phyloP scores from a whole-genome alignment of 345 rosid genomes.

The Populus euphratica region DNA sequence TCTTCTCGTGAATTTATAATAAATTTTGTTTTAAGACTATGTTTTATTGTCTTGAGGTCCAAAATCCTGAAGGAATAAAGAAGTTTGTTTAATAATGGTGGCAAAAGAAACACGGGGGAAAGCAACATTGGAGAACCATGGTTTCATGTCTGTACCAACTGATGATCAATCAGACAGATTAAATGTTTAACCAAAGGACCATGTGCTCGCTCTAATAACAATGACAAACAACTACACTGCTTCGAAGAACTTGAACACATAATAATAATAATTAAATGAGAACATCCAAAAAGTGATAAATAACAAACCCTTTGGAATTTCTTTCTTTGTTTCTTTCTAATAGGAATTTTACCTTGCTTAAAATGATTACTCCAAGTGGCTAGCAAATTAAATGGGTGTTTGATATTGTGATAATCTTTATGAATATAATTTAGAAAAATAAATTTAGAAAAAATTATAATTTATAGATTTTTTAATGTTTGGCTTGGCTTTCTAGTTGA shows the following conservation, averaged over 20 bases:
- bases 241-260: neutral
- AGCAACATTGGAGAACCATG: conserved; percentile 34
- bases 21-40: neutral
- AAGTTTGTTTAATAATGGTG: conserved; percentile 5
- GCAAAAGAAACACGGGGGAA: neutral
- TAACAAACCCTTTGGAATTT: conserved; percentile 25
- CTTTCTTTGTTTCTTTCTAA: neutral
- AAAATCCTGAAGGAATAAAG: conserved; percentile 23
- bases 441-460: too few relatives aligned
- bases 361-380: conserved; percentile 26
- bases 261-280: conserved; percentile 19
- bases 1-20: too few relatives aligned
- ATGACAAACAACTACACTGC: conserved; percentile 14
- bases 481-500: too few relatives aligned
- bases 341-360: neutral
- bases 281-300: conserved; percentile 10
- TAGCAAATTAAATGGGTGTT: conserved; percentile 9
- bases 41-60: conserved; percentile 23
- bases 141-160: conserved; percentile 19
- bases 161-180: conserved; percentile 12
- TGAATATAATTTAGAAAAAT: too few relatives aligned
- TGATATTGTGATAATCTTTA: too few relatives aligned
- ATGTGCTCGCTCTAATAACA: conserved; percentile 31
- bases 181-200: conserved; percentile 18
- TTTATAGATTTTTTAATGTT: too few relatives aligned